These are phyloP conservation scores for Solanum aculeatissimum DNA, from an alignment of 305 asterid genomes.

Conservation along the genomic window DNA sequence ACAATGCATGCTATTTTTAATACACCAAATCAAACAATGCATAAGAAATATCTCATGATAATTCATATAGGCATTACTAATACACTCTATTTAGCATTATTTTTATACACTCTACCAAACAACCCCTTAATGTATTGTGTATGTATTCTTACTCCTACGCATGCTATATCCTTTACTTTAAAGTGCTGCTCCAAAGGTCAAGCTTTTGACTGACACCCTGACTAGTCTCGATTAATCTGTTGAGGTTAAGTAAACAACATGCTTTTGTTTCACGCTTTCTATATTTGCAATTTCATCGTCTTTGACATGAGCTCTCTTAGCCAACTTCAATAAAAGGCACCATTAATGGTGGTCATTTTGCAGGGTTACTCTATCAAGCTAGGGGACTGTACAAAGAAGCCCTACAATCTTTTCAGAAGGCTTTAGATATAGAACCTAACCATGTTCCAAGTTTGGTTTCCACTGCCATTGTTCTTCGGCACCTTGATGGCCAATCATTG, in stretches of 20 bases:
- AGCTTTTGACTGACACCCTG: background rate
- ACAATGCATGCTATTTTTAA: too few relatives aligned
- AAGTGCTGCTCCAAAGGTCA: background rate
- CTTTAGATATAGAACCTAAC: conserved; percentile 64
- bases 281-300: background rate
- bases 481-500: conserved; percentile 33
- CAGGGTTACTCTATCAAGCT: conserved; percentile 61
- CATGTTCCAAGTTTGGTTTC: conserved; percentile 83
- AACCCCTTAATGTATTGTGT: background rate
- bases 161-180: background rate
- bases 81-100: too few relatives aligned
- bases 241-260: background rate
- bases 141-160: background rate
- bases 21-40: too few relatives aligned
- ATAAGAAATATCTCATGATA: too few relatives aligned
- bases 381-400: conserved; percentile 60
- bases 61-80: too few relatives aligned
- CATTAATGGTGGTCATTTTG: background rate
- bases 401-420: conserved; percentile 48
- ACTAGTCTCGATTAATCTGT: background rate
- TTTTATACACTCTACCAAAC: too few relatives aligned
- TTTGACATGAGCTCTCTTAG: background rate
- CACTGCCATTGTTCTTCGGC: conserved; percentile 44
- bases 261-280: background rate
- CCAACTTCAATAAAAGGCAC: background rate